Conservation (phyloP, 257 asterid genomes). For the Linderniella brevidens region DNA sequence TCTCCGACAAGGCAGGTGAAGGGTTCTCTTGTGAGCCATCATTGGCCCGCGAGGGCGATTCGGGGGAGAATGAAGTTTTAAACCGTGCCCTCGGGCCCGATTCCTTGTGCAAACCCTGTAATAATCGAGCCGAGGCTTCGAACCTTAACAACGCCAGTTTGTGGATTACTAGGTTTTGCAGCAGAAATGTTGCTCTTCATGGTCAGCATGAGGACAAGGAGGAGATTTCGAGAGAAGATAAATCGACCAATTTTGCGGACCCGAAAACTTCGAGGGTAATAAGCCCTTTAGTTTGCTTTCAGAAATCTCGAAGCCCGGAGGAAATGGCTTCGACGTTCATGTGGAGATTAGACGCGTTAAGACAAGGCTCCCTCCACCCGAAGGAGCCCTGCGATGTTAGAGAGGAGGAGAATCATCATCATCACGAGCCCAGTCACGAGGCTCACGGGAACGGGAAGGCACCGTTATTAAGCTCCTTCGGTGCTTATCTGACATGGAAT, state of each 20-base stretch:
- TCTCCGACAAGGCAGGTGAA: no score
- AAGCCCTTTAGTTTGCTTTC: conserved; percentile 6
- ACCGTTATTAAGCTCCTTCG: no score
- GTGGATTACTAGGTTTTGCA: conserved; percentile 54
- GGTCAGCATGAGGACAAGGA: conserved; percentile 13
- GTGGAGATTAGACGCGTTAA: conserved; percentile 50
- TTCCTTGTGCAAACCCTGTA: conserved; percentile 4
- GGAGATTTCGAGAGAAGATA: conserved; percentile 9
- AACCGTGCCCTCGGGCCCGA: no score
- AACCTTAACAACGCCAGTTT: conserved; percentile 22
- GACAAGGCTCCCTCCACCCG: conserved; percentile 21
- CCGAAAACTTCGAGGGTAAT: not conserved
- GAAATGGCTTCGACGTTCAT: conserved; percentile 48
- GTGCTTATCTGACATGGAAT: no score
- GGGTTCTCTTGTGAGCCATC: not conserved
- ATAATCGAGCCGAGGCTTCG: no score
- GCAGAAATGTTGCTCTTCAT: conserved; percentile 8
- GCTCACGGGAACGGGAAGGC: no score
- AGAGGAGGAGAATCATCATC: no score
- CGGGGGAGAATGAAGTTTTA: conserved; percentile 15
- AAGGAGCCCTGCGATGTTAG: not conserved
- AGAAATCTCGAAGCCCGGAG: conserved; percentile 23
- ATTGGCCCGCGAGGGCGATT: conserved; percentile 9
- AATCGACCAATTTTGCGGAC: no score
- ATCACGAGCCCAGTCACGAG: no score